These are phyloP conservation scores for Sicyos baderoa DNA, from an alignment of 306 rosid genomes.

Conservation along the genomic window DNA sequence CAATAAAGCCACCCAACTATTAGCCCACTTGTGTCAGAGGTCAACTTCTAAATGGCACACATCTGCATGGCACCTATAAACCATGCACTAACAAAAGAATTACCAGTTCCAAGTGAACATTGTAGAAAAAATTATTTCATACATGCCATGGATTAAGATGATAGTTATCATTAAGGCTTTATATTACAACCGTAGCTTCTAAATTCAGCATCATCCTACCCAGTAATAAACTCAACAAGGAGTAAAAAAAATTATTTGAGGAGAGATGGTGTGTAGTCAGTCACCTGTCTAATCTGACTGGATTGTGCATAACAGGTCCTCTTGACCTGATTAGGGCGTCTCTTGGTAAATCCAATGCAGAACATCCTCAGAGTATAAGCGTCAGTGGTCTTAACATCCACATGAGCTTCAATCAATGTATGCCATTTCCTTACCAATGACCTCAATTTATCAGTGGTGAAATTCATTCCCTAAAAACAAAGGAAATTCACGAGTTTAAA, in stretches of 20 bases:
- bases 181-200: not conserved
- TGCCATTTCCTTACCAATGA: constrained; percentile 90
- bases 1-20: not conserved
- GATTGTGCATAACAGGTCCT: constrained; percentile 96
- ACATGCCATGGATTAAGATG: not conserved
- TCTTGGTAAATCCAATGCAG: constrained; percentile 86
- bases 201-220: too few species aligned
- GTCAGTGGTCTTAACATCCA: constrained; percentile 90
- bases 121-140: not conserved
- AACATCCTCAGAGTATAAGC: constrained; percentile 72
- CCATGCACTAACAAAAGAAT: not conserved
- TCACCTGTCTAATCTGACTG: constrained; percentile 83
- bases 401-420: constrained; percentile 82
- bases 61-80: not conserved
- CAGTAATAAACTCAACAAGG: not conserved
- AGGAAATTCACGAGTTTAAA: too few species aligned
- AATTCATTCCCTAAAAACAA: constrained; percentile 61
- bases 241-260: not conserved
- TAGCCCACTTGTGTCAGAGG: not conserved
- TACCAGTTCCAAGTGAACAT: not conserved
- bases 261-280: not conserved
- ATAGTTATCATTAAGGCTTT: not conserved
- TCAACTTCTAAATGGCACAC: not conserved
- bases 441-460: constrained; percentile 81
- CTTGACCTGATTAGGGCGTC: constrained; percentile 77